Evolutionary conservation across 2,329 filamentous ascomycete species (phyloP), one percentile per base, ranked within the genome.

Genomic region (Fusarium sp.): DNA sequence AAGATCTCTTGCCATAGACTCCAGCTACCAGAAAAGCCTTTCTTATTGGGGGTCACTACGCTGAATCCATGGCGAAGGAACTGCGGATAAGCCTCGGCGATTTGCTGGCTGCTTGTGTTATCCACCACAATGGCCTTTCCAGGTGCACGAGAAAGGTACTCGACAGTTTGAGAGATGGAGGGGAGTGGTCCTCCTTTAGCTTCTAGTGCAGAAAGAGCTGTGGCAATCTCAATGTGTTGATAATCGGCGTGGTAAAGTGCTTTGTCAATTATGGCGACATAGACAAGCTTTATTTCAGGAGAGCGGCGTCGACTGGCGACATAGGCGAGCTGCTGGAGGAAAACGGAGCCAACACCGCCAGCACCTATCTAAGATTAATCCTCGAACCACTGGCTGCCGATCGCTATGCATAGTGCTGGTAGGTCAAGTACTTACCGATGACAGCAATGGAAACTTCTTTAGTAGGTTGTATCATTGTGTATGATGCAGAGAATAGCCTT

Each of bases 21-120:
- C 78, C 93, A 91, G 53, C 89, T 91, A 64, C 93, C 91, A 0
- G 94, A 96, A 84, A 99, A 98, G 19, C 93, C 96, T 85, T 98
- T 98, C 87, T 99, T 99, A 88, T 98, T 99, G 47, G 96, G 95
- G 2, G 96, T 98, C 32, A 98, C 94, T 78, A 98, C 90, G 83
- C 91, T 96, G 82, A 98, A 91, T 25, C 95, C 96, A 72, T 91
- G 90, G 78, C 89, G 88, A 67, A 98, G 86, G 83, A 97, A 94
- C 49, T 88, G 82, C 2, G 96, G 95, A 83, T 98, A 99, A 33
- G 89, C 85, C 69, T 93, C 89, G 57, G 96, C 96, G 30, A 98
- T 88, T 74, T 93, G 91, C 78, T 95, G 92, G 77, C 94, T 95
- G 83, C 94, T 97, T 59, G 96, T 99, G 86, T 98, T 98, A 88